A percentile compares a stretch with the other conserved stretches of the same genome.
These are phyloP conservation scores for Lolium rigidum DNA, from an alignment of 176 grass and related monocot genomes.

Conservation along the genomic window DNA sequence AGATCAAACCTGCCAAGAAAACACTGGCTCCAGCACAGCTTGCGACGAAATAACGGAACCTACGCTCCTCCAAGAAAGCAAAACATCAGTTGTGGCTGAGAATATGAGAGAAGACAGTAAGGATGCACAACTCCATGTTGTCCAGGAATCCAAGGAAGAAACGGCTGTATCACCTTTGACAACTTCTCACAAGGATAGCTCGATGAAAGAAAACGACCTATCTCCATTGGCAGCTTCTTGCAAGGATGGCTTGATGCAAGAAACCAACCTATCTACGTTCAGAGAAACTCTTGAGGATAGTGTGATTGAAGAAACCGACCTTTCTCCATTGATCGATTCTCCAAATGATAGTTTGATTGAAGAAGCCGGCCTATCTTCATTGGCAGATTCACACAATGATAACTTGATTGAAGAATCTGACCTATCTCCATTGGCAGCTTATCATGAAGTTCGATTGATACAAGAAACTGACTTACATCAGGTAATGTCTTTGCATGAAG, in stretches of 20 bases:
- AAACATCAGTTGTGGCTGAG: slow-evolving; percentile 29
- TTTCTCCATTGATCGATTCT: slow-evolving; percentile 35
- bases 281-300: slow-evolving; percentile 32
- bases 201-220: slow-evolving; percentile 40
- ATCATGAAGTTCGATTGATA: slow-evolving; percentile 35
- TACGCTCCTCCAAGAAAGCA: slow-evolving; percentile 42
- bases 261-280: slow-evolving; percentile 20
- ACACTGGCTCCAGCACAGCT: slow-evolving; percentile 15
- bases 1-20: slow-evolving; percentile 39
- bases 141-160: slow-evolving; percentile 52
- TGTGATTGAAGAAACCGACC: slow-evolving; percentile 36
- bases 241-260: slow-evolving; percentile 40
- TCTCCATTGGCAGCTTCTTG: slow-evolving; percentile 40
- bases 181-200: slow-evolving; percentile 36
- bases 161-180: slow-evolving; percentile 12
- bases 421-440: slow-evolving; percentile 33
- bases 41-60: slow-evolving; percentile 29
- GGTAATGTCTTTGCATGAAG: slow-evolving; percentile 38
- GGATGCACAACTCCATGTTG: slow-evolving; percentile 37
- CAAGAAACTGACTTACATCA: slow-evolving; percentile 36
- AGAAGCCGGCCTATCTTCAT: slow-evolving; percentile 19
- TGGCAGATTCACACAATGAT: slow-evolving; percentile 34
- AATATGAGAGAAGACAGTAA: slow-evolving; percentile 48
- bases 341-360: slow-evolving; percentile 34
- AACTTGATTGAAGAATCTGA: slow-evolving; percentile 36